phyloP scores from a whole-genome alignment of 2,329 filamentous ascomycete genomes.

The Sporothrix luriei region DNA sequence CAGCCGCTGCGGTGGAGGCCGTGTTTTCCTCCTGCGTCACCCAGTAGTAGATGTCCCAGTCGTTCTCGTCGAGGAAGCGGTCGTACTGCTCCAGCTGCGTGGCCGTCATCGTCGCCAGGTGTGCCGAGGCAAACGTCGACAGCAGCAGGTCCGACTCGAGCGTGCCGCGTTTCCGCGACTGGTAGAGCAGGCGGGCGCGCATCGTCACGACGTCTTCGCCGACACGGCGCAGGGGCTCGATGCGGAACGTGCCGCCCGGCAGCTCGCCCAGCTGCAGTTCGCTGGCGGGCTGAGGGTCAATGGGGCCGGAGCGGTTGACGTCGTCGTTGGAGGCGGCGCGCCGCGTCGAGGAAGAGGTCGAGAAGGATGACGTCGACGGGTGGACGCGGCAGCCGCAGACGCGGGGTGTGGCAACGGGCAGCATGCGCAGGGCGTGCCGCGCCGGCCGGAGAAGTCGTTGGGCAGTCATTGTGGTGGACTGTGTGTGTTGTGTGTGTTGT shows the following conservation, averaged over 20 bases:
- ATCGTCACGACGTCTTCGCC: constrained; percentile 85
- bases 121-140: constrained; percentile 85
- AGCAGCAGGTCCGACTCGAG: constrained; percentile 95
- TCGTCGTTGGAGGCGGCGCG: constrained; percentile 20
- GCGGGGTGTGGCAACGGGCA: constrained; percentile 6
- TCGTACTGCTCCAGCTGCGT: constrained; percentile 83
- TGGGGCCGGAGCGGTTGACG: constrained; percentile 35
- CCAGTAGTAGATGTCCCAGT: constrained; percentile 99
- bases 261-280: constrained; percentile 86
- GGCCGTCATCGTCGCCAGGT: constrained; percentile 73
- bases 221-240: constrained; percentile 82
- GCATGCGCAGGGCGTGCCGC: constrained; percentile 35
- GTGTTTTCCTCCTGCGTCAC: constrained; percentile 72
- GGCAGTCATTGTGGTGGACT: constrained; percentile 22
- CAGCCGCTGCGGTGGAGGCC: constrained; percentile 39
- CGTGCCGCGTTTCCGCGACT: constrained; percentile 93
- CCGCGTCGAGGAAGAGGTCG: constrained; percentile 3
- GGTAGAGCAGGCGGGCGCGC: constrained; percentile 83
- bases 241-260: constrained; percentile 79
- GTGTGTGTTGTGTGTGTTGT: not conserved
- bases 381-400: constrained; percentile 17
- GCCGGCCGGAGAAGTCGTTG: constrained; percentile 32
- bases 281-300: constrained; percentile 40
- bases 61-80: constrained; percentile 94
- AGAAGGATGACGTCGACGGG: constrained; percentile 7